Evolutionary conservation across 352 stramenopile species (phyloP), one percentile per base, ranked within the genome.

Genomic region (Globisporangium cystogenes): DNA sequence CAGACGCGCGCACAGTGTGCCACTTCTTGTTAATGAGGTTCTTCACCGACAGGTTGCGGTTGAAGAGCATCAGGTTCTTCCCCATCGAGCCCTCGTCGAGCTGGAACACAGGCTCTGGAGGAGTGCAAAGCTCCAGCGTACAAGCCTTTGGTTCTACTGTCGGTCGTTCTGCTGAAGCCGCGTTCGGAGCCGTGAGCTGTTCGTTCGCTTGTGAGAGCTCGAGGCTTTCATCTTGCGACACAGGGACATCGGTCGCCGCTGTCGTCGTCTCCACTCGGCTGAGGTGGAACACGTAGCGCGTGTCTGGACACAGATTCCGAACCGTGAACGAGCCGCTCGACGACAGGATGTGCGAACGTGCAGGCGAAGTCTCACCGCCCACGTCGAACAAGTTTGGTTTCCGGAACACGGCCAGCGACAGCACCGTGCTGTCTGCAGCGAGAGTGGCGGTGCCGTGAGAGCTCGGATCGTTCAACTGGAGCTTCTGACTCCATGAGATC

Each of bases 21-120:
- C 90, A 97, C 62, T 96, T 96, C 59, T 97, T 97, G 50, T 94
- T 93, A 15, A 80, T 60, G 0, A 63, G 64, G 48, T 97, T 97
- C 31, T 76, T 90, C 10, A 93, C 82, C 0, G 81, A 87, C 29
- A 96, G 58, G 39, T 88, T 90, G 27, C 69, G 75, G 54, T 87
- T 87, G 23, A 74, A 68, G 3, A 96, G 41, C 14, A 76, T 47
- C 37, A 97, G 51, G 54, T 97, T 96, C 47, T 82, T 82, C 18
- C 89, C 90, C 35, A 74, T 72, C 1, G 63, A 59, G 3, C 71
- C 65, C 18, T 45, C 47, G 48, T 93, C 72, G 18, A 97, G 68
- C 51, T 90, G 74, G 52, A 95, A 94, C 2, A 82, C 46, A 7
- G 83, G 70, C 37, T 90, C 70, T 18, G 51, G 61, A 6, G 53